phyloP scores from a whole-genome alignment of 257 asterid genomes.

The Scutellaria galericulata region DNA sequence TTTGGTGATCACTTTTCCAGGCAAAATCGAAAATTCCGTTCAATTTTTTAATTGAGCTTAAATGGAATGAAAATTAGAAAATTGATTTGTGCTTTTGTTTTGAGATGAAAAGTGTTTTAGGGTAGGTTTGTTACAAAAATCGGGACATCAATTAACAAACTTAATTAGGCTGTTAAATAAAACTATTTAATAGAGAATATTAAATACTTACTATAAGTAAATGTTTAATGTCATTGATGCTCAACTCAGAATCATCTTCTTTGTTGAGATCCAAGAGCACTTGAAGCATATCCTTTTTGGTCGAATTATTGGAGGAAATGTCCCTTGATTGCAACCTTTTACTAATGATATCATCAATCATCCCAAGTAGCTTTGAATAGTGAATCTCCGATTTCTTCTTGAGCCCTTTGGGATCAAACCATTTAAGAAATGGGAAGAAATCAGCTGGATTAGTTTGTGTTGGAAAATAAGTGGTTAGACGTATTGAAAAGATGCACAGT shows the following conservation, averaged over 20 bases:
- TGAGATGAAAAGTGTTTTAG: too few species aligned
- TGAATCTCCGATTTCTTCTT: neutral
- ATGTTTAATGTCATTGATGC: neutral
- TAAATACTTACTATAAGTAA: neutral
- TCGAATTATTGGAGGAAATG: neutral
- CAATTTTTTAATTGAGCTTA: too few species aligned
- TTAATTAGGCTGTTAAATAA: too few species aligned
- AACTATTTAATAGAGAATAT: too few species aligned
- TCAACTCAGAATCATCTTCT: neutral
- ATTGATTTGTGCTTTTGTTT: too few species aligned
- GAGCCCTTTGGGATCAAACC: conserved; percentile 29
- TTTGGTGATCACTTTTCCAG: too few species aligned
- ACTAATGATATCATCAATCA: neutral
- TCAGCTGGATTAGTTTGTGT: conserved; percentile 19
- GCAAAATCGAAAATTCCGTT: too few species aligned
- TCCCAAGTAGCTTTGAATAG: neutral
- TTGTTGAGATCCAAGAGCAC: conserved; percentile 26
- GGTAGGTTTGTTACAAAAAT: too few species aligned
- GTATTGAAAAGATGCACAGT: too few species aligned
- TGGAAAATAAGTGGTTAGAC: too few species aligned
- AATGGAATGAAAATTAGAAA: too few species aligned
- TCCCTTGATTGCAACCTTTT: neutral
- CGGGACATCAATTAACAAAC: too few species aligned
- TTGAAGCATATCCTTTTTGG: conserved; percentile 26
- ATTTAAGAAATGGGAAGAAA: conserved; percentile 13